Evolutionary conservation across 1,284 basidiomycete genomes (phyloP).

Genomic region (Malassezia sympodialis): DNA sequence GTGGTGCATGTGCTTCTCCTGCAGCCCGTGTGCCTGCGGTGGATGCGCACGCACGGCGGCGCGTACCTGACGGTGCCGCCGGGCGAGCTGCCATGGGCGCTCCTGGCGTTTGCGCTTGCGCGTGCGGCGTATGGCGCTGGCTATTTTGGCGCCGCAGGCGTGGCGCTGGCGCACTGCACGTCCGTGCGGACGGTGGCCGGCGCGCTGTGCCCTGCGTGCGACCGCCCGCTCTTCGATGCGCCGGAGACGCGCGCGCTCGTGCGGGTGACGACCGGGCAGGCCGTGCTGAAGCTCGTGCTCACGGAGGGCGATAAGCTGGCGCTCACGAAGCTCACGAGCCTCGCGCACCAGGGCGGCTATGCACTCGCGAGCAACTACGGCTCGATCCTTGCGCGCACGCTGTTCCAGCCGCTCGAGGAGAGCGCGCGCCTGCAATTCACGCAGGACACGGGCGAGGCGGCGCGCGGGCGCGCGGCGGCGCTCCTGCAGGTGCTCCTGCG

Average conservation of each 20-base stretch:
- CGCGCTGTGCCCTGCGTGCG: neutral
- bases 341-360: conserved; percentile 45
- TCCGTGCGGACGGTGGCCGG: neutral
- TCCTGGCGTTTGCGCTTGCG: conserved; percentile 37
- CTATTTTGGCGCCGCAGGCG: neutral
- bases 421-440: conserved; percentile 30
- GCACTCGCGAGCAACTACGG: conserved; percentile 45
- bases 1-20: conserved; percentile 21
- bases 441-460: neutral
- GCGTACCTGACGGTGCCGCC: conserved; percentile 14
- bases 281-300: conserved; percentile 80
- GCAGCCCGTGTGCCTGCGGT: conserved; percentile 9
- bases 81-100: conserved; percentile 10
- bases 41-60: neutral
- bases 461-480: neutral
- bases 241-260: conserved; percentile 51
- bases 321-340: conserved; percentile 28
- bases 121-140: conserved; percentile 27
- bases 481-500: conserved; percentile 27
- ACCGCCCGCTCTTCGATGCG: neutral
- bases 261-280: conserved; percentile 71
- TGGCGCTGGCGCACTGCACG: neutral
- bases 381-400: conserved; percentile 35
- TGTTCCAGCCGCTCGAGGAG: conserved; percentile 46
- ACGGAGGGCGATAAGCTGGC: conserved; percentile 86